Evolutionary conservation across 2,329 filamentous ascomycete genomes (phyloP).

Genomic region (Monosporascus sp.): DNA sequence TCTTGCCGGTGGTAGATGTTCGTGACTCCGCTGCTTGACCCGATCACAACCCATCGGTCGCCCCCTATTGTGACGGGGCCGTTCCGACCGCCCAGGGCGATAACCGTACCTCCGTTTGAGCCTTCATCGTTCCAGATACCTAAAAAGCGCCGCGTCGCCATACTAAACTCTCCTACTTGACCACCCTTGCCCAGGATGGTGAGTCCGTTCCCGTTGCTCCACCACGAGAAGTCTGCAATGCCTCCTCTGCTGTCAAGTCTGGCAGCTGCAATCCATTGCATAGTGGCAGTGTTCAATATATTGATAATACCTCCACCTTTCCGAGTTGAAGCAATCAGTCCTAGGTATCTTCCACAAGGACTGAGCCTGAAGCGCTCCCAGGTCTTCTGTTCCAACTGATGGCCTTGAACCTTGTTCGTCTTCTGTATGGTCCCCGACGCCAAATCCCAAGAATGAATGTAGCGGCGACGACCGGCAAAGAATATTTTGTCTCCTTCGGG

Average conservation of each 20-base stretch:
- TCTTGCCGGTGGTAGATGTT: conserved; percentile 85
- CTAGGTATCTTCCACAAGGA: conserved; percentile 82
- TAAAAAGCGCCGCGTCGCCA: conserved; percentile 62
- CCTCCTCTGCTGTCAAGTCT: conserved; percentile 77
- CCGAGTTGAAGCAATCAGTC: conserved; percentile 68
- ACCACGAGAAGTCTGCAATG: conserved; percentile 90
- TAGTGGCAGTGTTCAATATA: conserved; percentile 69
- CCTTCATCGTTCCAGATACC: conserved; percentile 88
- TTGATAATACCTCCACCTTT: conserved; percentile 90
- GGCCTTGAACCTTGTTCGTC: conserved; percentile 67
- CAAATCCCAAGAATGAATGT: conserved; percentile 94
- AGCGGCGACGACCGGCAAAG: conserved; percentile 79
- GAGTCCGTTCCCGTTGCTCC: conserved; percentile 76
- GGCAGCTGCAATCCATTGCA: conserved; percentile 83
- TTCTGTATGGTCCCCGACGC: conserved; percentile 77
- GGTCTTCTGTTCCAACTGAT: conserved; percentile 73
- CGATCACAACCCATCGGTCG: conserved; percentile 84
- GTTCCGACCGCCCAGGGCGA: conserved; percentile 68
- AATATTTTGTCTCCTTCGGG: conserved; percentile 73
- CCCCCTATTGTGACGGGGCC: conserved; percentile 61
- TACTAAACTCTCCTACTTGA: conserved; percentile 83
- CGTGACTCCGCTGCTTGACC: conserved; percentile 79
- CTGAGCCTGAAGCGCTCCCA: conserved; percentile 91
- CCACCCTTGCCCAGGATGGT: conserved; percentile 81
- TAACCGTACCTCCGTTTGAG: conserved; percentile 74